Base-by-base conservation (phyloP, 371 early-diverging fungal species). In the Mortierella sp. region DNA sequence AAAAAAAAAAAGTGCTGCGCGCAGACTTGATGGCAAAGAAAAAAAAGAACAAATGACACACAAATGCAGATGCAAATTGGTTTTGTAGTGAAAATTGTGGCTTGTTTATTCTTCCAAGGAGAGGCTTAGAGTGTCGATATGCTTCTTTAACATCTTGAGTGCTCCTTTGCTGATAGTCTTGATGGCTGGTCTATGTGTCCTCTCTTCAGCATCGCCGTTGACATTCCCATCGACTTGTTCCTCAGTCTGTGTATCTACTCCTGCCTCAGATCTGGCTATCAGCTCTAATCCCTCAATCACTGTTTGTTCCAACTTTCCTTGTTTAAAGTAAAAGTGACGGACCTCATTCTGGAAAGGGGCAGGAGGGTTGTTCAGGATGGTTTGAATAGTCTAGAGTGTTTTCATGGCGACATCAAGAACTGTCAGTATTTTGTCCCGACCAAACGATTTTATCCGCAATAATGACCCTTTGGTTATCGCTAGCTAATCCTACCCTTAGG, bases 281-380 rank as follows among this genome's bases (percentile, higher is more conserved):
- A 81, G 67, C 48, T 81, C 82, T n/a, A 81, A 33, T 7, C 82
- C 82, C 13, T 81, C 76, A 36, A 81, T 81, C n/a, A 81, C 82
- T 16, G 66, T 69, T 47, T 81, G 72, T 48, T 81, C 82, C 41
- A 81, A 40, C 48, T 81, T 81, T 13, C 59, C 40, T 45, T 62
- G 47, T 10, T 40, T 40, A 45, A 81, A 76, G 55, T 81, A 81
- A 65, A 81, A 81, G 59, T 76, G 60, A 19, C 67, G 76, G 16
- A 76, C 72, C 59, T 81, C 82, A 24, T 67, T 72, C 32, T 62
- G 41, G 43, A 81, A 75, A 21, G 82, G 70, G 8, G 66, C 21
- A 13, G 82, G 82, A n/a, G 82, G 82, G 48, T 81, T 69, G 67
- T 76, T 81, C 53, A 81, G 36, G 43, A 81, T 69, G n/a, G 76